Conservation (phyloP, 139 green algal species). For the Auxenochlorella protothecoides region DNA sequence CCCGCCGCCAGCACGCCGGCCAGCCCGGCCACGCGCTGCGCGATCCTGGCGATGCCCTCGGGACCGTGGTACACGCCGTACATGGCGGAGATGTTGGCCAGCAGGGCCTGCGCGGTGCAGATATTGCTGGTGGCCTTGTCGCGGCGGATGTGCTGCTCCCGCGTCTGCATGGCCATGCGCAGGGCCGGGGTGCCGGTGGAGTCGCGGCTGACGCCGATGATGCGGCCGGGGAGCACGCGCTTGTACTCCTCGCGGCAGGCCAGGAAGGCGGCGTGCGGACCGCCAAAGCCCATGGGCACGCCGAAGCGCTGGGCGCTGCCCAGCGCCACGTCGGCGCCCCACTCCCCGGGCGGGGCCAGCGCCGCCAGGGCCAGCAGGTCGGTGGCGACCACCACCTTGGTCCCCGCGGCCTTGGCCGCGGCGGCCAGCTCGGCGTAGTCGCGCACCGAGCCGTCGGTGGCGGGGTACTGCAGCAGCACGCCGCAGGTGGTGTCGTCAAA, state of each 20-base stretch:
- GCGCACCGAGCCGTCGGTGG: slow-evolving; percentile 80
- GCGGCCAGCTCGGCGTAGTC: slow-evolving; percentile 66
- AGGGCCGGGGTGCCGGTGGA: slow-evolving; percentile 75
- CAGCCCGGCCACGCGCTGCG: slow-evolving; percentile 74
- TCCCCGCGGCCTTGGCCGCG: slow-evolving; percentile 46
- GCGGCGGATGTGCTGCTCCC: slow-evolving; percentile 99
- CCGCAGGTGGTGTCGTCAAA: slow-evolving; percentile 75
- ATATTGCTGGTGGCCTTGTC: slow-evolving; percentile 99
- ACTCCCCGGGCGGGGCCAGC: slow-evolving; percentile 89
- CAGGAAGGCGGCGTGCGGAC: slow-evolving; percentile 97
- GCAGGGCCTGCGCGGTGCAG: slow-evolving; percentile 93
- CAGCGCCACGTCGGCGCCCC: slow-evolving; percentile 95
- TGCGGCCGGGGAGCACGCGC: slow-evolving; percentile 88
- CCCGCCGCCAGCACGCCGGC: slow-evolving; percentile 68
- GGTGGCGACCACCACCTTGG: slow-evolving; percentile 80
- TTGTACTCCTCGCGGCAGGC: slow-evolving; percentile 86
- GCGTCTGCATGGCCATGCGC: slow-evolving; percentile 97
- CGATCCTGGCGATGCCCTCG: slow-evolving; percentile 85
- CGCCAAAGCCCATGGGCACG: slow-evolving; percentile 97
- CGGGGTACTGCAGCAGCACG: slow-evolving; percentile 93
- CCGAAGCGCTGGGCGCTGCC: slow-evolving; percentile 93
- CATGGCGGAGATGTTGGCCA: slow-evolving; percentile 97
- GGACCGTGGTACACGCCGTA: slow-evolving; percentile 98
- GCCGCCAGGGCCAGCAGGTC: slow-evolving; percentile 94
- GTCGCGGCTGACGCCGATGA: slow-evolving; percentile 93